Conservation (phyloP, 441 rosid genomes). For the Manihot esculenta region DNA sequence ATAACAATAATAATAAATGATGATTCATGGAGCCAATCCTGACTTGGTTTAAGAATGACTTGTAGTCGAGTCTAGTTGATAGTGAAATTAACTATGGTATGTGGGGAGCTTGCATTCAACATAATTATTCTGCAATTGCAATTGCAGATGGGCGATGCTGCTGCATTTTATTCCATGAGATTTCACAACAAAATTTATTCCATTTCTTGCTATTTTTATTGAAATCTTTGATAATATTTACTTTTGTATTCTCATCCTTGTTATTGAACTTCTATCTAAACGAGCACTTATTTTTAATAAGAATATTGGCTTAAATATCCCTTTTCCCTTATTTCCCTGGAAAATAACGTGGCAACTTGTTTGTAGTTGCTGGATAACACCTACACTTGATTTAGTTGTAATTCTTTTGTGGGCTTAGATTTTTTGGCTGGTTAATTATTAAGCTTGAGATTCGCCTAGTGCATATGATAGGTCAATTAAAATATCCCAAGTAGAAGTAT, state of each 20-base stretch:
- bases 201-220: no score
- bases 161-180: not conserved
- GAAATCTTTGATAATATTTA: no score
- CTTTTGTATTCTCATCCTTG: not conserved
- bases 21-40: not conserved
- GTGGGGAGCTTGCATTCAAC: not conserved
- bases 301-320: not conserved
- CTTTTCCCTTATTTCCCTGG: not conserved
- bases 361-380: not conserved
- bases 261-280: conserved; percentile 5
- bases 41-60: not conserved
- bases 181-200: not conserved
- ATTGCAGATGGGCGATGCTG: not conserved
- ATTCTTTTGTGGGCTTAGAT: not conserved
- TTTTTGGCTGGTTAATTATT: not conserved
- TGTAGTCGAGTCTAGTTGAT: not conserved
- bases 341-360: not conserved
- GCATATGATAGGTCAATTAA: not conserved
- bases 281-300: not conserved
- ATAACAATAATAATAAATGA: no score
- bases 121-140: conserved; percentile 11
- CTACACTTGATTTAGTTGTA: not conserved
- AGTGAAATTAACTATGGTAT: not conserved
- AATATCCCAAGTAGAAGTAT: not conserved
- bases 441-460: not conserved